Evolutionary conservation across 352 stramenopile genomes (phyloP), one percentile per base, ranked within the genome.

Genomic region (Pythium vanterpoolii): DNA sequence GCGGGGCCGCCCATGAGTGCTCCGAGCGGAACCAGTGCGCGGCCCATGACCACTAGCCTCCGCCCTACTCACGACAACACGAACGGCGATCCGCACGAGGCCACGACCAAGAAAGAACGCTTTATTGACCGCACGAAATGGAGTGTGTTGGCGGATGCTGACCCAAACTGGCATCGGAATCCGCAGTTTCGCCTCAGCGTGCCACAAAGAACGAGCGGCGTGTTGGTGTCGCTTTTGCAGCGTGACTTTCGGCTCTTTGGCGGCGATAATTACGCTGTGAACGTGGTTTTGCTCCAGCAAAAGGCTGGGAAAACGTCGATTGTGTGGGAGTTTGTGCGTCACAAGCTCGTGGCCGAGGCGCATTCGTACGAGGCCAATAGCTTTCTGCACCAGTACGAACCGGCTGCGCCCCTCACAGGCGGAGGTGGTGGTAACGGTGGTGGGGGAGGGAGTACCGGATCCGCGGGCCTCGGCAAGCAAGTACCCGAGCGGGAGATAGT

Each of bases 81-180:
- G 7, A 38, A 54, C 14, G 27, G 43, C 8, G 56, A 61, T 13
- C 49, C 62, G 10, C 62, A 55, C 14, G 51, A 61, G 18, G 16
- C 26, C 6, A 6, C 24, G 24, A 13, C 38, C 13, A 45, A 56
- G 69, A 69, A 54, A 33, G 80, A 87, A 30, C 66, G 40, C 4
- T 31, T 64, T 16, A 83, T 90, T 47, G 68, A 70, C 13, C 79
- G 80, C 40, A 90, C 77, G n/a, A 77, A 83, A 39, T 93, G 83
- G 81, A 69, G 45, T 19, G 77, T 89, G 30, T 53, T 87, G 27
- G 51, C 52, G 2, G 89, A 97, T 56, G 77, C 72, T 8, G 89
- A 97, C 45, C 69, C 87, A 7, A 90, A 84, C 42, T 97, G 90
- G 90, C 89, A 96, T 67, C 90, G 91, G 34, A 97, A 97, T 57